A percentile compares a stretch with the other conserved stretches of the same genome.
Conservation (phyloP, 2,329 filamentous ascomycete genomes). For the Scopulariopsis brevicaulis region DNA sequence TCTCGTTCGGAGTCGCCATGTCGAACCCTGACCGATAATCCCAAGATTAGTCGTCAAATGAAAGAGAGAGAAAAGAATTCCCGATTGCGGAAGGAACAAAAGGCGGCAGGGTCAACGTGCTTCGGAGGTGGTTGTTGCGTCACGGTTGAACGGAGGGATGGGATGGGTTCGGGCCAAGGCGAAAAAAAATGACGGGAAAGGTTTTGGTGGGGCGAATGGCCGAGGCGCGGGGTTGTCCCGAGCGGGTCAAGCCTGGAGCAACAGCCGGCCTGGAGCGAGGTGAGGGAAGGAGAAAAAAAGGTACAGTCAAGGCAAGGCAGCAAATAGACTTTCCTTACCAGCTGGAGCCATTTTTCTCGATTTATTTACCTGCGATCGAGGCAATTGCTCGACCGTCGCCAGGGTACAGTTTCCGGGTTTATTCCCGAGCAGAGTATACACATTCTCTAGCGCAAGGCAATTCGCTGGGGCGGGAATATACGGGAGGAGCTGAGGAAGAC, state of each 20-base stretch:
- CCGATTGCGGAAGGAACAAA: constrained; percentile 2
- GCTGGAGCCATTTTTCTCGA: neutral
- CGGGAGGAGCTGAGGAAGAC: neutral
- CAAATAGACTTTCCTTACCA: neutral
- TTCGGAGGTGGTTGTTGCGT: neutral
- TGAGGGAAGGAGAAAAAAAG: neutral
- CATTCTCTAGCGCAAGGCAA: neutral
- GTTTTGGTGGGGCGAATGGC: neutral
- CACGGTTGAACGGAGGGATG: neutral
- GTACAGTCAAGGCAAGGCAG: neutral
- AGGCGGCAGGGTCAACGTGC: neutral
- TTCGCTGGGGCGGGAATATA: neutral
- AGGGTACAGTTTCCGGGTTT: neutral
- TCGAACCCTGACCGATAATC: neutral
- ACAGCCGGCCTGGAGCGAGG: neutral
- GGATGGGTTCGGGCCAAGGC: neutral
- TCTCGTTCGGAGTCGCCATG: constrained; percentile 35
- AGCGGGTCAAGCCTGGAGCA: neutral
- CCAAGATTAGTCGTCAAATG: neutral
- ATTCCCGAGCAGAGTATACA: neutral
- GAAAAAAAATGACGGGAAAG: neutral
- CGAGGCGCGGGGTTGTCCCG: neutral
- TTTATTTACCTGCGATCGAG: neutral
- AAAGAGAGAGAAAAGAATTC: neutral
- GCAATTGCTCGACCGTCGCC: neutral